Evolutionary conservation across 805 yeast species (phyloP), one percentile per base, ranked within the genome.

Genomic region (Blastobotrys peoriensis): DNA sequence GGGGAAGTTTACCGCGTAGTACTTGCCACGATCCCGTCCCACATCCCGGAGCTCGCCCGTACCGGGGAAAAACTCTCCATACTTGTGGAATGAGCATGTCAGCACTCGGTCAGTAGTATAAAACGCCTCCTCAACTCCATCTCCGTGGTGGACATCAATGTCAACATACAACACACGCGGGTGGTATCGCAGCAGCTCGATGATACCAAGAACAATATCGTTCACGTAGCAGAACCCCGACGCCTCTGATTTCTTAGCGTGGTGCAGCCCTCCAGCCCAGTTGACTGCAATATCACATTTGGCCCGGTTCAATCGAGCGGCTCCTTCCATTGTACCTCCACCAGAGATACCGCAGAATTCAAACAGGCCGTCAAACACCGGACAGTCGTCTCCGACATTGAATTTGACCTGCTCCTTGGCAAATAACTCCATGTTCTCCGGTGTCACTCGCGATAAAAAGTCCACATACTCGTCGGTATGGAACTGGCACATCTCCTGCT

Each of bases 381-480:
- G 96, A 60, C 94, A 86, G 62, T 88, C 97, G 64, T 93, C 98
- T 38, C 97, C 98, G 46, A 91, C 95, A 62, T 93, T 93, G 73
- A 91, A 91, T 62, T 86, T 86, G 47, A 78, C 81, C 62, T 86
- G 89, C 63, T 89, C 97, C 57, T 86, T 86, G 53, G 85, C 77
- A 60, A 88, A 86, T 72, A 81, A 68, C 49, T 87, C 94, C 64
- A 87, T 72, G 61, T 87, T 89, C 62, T 89, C 97, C 5, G 97
- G 97, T 13, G 95, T 81, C 27, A 86, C 96, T 46, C 96, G 73
- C 39, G 88, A 81, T 50, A 89, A 68, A 61, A 93, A 93, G 64
- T 93, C 97, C 47, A 93, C 83, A 64, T 93, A 93, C 65, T 93
- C 98, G 65, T 93, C 98, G 2, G 98, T 87, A 65, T 93, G 98